A percentile compares a stretch with the other conserved stretches of the same genome.
phyloP scores from a whole-genome alignment of 139 green algal genomes.

The Asterochloris erici region DNA sequence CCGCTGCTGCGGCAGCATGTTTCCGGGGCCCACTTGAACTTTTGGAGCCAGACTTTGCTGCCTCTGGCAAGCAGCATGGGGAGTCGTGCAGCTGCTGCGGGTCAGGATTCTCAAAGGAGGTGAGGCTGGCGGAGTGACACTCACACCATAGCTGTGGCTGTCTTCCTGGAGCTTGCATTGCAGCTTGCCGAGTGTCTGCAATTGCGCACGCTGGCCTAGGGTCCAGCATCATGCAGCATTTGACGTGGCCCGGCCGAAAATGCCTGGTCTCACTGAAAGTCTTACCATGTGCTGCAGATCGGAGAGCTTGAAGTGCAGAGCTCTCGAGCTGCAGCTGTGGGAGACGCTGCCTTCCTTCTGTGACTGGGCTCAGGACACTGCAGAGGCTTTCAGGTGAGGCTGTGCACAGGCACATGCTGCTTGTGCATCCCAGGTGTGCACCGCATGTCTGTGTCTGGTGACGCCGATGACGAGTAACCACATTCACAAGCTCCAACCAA shows the following conservation, averaged over 20 bases:
- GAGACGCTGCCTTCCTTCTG: conserved; percentile 74
- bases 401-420: neutral
- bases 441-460: neutral
- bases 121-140: neutral
- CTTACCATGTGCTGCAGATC: neutral
- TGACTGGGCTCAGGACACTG: conserved; percentile 66
- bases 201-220: no score
- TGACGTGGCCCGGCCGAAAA: no score
- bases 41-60: conserved; percentile 66
- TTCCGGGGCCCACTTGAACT: conserved; percentile 39
- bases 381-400: conserved; percentile 24
- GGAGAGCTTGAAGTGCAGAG: conserved; percentile 53
- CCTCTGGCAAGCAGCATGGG: conserved; percentile 65
- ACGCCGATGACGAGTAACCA: conserved; percentile 18
- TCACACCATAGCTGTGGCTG: neutral
- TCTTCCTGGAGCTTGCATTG: no score
- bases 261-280: no score
- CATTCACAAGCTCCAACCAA: conserved; percentile 15
- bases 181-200: no score
- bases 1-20: conserved; percentile 78
- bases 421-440: neutral
- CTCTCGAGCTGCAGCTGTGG: conserved; percentile 78
- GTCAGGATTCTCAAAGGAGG: conserved; percentile 31
- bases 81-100: conserved; percentile 19
- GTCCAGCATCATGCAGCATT: no score